Evolutionary conservation across 352 stramenopile genomes (phyloP), one percentile per base, ranked within the genome.

Genomic region (Phytophthora hibernalis): DNA sequence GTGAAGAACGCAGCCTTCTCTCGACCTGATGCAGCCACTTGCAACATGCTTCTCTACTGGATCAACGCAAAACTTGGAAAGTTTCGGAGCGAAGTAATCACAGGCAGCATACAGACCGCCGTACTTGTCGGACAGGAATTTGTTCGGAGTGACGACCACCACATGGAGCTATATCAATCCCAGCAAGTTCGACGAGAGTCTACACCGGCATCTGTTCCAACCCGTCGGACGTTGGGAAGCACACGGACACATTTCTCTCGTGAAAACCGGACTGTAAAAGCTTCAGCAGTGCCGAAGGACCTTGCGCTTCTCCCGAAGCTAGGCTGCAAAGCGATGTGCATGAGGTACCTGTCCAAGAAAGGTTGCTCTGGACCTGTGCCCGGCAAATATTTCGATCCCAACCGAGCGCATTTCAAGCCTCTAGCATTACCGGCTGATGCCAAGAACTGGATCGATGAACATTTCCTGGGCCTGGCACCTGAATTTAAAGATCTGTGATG

Each of bases 1-100:
- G 50, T 45, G 12, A 26, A 61, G 8, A 26, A 51, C 15, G 21
- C 45, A 21, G 35, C 16, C 0, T 33, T 52, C 0, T 21, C 60
- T 28, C 0, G n/a, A n/a, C 60, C 51, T 0, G 59, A 56, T n/a
- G 16, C 30, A 0, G 20, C 43, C 3, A 56, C 51, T 0, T 68
- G 51, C 20, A 48, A 5, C 12, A 61, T 56, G 60, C 24, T 68
- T 1, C 51, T 61, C 12, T 56, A 57, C 7, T 68, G 43, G 43
- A 26, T 68, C 8, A 40, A 68, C 43, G 56, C 42, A 4, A 67
- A 67, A 18, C 30, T 61, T 0, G 50, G 59, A 0, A 65, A 65
- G 37, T 70, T 69, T 37, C 47, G 48, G 0, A 55, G 61, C 22
- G 28, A 59, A 13, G 21, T 70, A 4, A 51, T 70, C 12, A 4